These are phyloP conservation scores for Aureobasidium vineae DNA, from an alignment of 2,329 filamentous ascomycete genomes.

Conservation along the genomic window DNA sequence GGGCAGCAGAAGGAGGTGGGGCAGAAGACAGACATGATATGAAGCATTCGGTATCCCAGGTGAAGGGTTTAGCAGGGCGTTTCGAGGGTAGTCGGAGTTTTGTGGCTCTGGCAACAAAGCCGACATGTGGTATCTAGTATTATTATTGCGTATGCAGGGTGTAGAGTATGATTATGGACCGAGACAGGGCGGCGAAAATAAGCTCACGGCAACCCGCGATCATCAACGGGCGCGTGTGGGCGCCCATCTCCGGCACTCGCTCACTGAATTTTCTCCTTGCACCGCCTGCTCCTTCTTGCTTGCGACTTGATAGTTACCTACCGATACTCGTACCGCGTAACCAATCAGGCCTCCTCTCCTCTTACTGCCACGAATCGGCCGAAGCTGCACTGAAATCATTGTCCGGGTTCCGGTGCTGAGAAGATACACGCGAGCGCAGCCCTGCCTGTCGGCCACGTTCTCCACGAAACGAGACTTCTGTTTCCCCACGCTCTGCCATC, in stretches of 20 bases:
- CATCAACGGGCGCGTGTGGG: neutral
- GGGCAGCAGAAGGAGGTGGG: neutral
- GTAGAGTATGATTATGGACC: too few species aligned
- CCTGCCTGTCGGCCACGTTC: neutral
- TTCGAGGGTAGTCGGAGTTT: neutral
- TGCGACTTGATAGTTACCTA: neutral
- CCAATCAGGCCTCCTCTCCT: neutral
- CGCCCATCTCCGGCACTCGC: conserved; percentile 4
- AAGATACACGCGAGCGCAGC: neutral
- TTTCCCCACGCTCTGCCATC: conserved; percentile 16
- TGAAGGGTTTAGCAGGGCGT: conserved; percentile 17
- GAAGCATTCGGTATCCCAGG: neutral
- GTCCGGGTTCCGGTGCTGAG: too few species aligned
- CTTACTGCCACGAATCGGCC: neutral
- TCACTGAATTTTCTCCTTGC: conserved; percentile 8
- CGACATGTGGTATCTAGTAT: neutral
- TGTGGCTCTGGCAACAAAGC: neutral
- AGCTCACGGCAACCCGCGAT: conserved; percentile 14
- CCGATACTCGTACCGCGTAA: neutral
- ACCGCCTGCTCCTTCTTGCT: neutral
- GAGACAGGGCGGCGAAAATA: neutral
- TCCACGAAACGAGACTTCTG: neutral
- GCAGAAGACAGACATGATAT: neutral
- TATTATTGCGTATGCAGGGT: neutral
- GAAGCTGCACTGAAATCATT: neutral